Conservation (phyloP, 2,329 filamentous ascomycete genomes). For the Escovopsis sp. region DNA sequence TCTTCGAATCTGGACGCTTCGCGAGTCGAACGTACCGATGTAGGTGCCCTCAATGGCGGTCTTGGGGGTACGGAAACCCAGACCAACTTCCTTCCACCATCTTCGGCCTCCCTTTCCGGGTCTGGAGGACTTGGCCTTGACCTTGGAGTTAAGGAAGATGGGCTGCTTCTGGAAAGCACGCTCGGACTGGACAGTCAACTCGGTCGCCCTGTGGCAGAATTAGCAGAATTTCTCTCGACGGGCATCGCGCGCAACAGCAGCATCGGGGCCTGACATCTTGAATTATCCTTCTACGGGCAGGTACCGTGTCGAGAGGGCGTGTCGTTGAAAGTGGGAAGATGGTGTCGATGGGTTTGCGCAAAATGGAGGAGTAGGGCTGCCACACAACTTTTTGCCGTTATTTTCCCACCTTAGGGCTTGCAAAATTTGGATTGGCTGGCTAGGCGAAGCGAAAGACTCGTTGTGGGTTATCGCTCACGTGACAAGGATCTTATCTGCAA, state of each 20-base stretch:
- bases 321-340: slow-evolving; percentile 23
- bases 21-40: slow-evolving; percentile 64
- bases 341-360: slow-evolving; percentile 22
- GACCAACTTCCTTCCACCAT: slow-evolving; percentile 98
- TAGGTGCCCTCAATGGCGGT: slow-evolving; percentile 97
- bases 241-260: slow-evolving; percentile 6
- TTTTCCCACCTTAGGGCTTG: slow-evolving; percentile 25
- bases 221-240: slow-evolving; percentile 13
- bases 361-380: slow-evolving; percentile 24
- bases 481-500: slow-evolving; percentile 5
- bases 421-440: slow-evolving; percentile 23
- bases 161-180: slow-evolving; percentile 99
- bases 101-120: slow-evolving; percentile 85
- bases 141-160: slow-evolving; percentile 98
- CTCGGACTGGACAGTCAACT: slow-evolving; percentile 99
- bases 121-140: slow-evolving; percentile 68
- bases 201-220: slow-evolving; percentile 64
- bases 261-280: slow-evolving; percentile 25
- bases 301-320: slow-evolving; percentile 25
- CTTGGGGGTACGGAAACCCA: slow-evolving; percentile 98
- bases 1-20: neutral
- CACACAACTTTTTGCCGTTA: slow-evolving; percentile 20
- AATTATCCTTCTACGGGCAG: slow-evolving; percentile 25
- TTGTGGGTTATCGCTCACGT: slow-evolving; percentile 11
- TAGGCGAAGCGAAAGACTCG: slow-evolving; percentile 14